A percentile compares a stretch with the other conserved stretches of the same genome.
These are phyloP conservation scores for Schoenoplectus triqueter DNA, from an alignment of 202 grass and related monocot species.

Conservation along the genomic window DNA sequence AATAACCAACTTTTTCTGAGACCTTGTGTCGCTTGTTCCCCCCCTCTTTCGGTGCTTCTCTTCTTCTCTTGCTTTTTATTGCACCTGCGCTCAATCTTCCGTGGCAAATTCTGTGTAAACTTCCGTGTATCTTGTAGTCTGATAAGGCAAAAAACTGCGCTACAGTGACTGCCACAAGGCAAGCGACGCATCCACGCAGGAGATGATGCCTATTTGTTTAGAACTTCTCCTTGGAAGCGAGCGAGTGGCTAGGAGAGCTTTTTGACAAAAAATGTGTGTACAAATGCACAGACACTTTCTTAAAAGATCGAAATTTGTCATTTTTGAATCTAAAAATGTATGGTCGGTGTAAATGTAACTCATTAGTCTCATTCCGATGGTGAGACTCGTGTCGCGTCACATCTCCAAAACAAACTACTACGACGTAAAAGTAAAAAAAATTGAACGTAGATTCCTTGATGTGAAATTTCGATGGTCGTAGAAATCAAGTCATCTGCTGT, in stretches of 20 bases:
- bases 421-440: slow-evolving; percentile 20
- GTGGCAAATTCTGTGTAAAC: neutral
- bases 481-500: slow-evolving; percentile 19
- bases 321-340: slow-evolving; percentile 7
- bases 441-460: slow-evolving; percentile 17
- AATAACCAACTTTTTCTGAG: slow-evolving; percentile 35
- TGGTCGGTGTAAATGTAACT: neutral
- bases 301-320: slow-evolving; percentile 41
- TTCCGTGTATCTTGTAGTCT: neutral
- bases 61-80: slow-evolving; percentile 26
- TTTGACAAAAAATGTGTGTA: slow-evolving; percentile 20
- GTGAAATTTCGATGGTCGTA: slow-evolving; percentile 28
- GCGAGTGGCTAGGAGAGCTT: neutral
- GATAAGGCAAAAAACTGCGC: neutral
- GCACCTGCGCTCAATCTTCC: neutral
- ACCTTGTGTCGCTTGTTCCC: slow-evolving; percentile 3
- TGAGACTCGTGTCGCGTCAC: slow-evolving; percentile 13
- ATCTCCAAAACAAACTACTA: slow-evolving; percentile 23
- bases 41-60: slow-evolving; percentile 39
- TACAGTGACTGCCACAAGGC: neutral
- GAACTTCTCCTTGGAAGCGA: neutral
- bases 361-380: neutral
- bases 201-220: neutral
- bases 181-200: neutral
- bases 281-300: slow-evolving; percentile 34